phyloP scores from a whole-genome alignment of 2,329 filamentous ascomycete species.

The Lachnellula suecica region DNA sequence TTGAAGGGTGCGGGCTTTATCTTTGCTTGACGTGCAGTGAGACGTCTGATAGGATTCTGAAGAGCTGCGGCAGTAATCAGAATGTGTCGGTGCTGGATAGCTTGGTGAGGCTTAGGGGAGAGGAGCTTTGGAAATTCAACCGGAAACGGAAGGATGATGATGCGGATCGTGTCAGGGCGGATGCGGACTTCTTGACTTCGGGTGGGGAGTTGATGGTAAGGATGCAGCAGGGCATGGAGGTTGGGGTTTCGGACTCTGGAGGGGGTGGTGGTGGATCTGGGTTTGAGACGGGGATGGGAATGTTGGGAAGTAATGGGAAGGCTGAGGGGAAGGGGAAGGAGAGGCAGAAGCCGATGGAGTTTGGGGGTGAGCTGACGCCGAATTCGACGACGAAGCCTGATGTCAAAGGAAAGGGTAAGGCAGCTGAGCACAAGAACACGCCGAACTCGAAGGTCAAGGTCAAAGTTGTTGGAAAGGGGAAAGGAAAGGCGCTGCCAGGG shows the following conservation, averaged over 20 bases:
- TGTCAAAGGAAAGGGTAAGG: background rate
- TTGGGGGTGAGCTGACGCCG: background rate
- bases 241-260: no score
- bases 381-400: background rate
- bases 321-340: background rate
- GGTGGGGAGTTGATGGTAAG: slow-evolving; percentile 16
- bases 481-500: background rate
- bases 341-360: background rate
- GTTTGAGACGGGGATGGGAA: background rate
- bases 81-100: slow-evolving; percentile 1
- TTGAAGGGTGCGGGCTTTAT: slow-evolving; percentile 22
- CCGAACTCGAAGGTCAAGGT: background rate
- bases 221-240: slow-evolving; percentile 8
- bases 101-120: slow-evolving; percentile 1
- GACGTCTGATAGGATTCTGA: slow-evolving; percentile 9
- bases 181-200: slow-evolving; percentile 20
- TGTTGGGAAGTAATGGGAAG: background rate
- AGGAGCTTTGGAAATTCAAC: slow-evolving; percentile 3
- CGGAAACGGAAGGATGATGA: background rate
- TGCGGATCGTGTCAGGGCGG: slow-evolving; percentile 18
- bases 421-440: no score
- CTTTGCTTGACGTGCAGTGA: slow-evolving; percentile 22
- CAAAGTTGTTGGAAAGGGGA: background rate
- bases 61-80: background rate
- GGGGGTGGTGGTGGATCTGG: background rate